These are phyloP conservation scores for Claviceps cyperi DNA, from an alignment of 2,329 filamentous ascomycete species.

Conservation along the genomic window DNA sequence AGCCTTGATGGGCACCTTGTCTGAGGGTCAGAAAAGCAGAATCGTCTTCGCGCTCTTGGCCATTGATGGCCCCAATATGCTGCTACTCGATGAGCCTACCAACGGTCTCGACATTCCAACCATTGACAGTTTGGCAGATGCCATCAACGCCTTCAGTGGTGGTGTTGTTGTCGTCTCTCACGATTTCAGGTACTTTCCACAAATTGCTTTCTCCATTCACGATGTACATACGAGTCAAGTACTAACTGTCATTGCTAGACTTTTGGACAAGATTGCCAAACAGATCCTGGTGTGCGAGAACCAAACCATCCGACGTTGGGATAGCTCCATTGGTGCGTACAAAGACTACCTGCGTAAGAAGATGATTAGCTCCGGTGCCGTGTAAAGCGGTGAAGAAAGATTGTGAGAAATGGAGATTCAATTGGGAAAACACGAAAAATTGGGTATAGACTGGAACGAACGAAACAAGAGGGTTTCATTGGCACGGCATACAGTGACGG, in stretches of 20 bases:
- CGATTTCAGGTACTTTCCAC: constrained; percentile 74
- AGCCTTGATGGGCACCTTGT: constrained; percentile 92
- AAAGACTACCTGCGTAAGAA: constrained; percentile 98
- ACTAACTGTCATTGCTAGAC: constrained; percentile 34
- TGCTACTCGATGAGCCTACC: constrained; percentile 94
- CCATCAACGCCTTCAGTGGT: constrained; percentile 90
- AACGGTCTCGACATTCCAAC: constrained; percentile 99
- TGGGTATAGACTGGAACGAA: constrained; percentile 10
- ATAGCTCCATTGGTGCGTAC: constrained; percentile 82
- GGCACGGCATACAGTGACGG: constrained; percentile 7
- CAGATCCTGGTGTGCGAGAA: constrained; percentile 99
- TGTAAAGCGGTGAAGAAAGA: constrained; percentile 43
- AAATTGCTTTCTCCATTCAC: background rate
- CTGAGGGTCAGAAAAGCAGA: constrained; percentile 93
- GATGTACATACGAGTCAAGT: background rate
- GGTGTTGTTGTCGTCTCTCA: constrained; percentile 97
- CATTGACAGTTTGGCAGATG: constrained; percentile 92
- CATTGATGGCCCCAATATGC: constrained; percentile 94
- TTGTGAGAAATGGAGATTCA: constrained; percentile 2
- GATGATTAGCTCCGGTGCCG: constrained; percentile 81
- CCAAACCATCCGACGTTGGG: constrained; percentile 83
- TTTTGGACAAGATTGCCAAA: constrained; percentile 99
- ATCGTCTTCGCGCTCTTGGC: constrained; percentile 95
- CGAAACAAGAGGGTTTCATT: constrained; percentile 5
- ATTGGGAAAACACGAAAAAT: background rate